phyloP scores from a whole-genome alignment of 306 rosid species.

The Chamaecrista fasciculata region DNA sequence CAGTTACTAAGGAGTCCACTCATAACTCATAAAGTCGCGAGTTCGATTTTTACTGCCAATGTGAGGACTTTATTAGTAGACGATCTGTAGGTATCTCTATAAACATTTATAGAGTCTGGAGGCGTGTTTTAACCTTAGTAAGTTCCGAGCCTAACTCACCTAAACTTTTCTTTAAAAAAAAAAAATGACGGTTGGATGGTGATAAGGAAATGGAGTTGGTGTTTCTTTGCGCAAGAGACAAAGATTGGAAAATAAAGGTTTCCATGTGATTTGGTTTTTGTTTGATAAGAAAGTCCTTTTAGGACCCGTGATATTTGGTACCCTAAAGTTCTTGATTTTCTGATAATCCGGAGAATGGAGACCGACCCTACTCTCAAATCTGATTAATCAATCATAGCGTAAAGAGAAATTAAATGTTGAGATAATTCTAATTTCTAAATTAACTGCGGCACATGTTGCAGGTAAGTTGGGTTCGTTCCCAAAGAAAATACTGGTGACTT shows the following conservation, averaged over 20 bases:
- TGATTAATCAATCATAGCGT: conserved; percentile 18
- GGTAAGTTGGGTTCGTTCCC: not conserved
- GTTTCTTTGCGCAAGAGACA: conserved; percentile 47
- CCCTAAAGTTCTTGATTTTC: conserved; percentile 43
- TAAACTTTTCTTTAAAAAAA: too few relatives aligned
- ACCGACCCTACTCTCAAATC: not conserved
- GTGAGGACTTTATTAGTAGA: too few relatives aligned
- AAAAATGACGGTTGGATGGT: conserved; percentile 35
- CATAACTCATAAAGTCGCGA: too few relatives aligned
- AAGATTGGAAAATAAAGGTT: conserved; percentile 42
- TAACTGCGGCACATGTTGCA: not conserved
- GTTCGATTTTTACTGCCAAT: too few relatives aligned
- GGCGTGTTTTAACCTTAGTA: too few relatives aligned
- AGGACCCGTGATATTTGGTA: conserved; percentile 51
- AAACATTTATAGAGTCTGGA: too few relatives aligned
- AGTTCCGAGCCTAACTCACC: too few relatives aligned
- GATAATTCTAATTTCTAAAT: too few relatives aligned
- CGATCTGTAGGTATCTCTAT: too few relatives aligned
- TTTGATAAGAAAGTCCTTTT: conserved; percentile 41
- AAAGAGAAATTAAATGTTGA: conserved; percentile 4
- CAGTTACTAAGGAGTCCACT: too few relatives aligned
- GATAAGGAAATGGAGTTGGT: conserved; percentile 38
- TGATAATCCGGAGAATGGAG: conserved; percentile 24
- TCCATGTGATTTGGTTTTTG: conserved; percentile 38
- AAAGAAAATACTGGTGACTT: not conserved